Evolutionary conservation across 805 yeast genomes (phyloP), one percentile per base, ranked within the genome.

Genomic region (Nadsonia fulvescens): DNA sequence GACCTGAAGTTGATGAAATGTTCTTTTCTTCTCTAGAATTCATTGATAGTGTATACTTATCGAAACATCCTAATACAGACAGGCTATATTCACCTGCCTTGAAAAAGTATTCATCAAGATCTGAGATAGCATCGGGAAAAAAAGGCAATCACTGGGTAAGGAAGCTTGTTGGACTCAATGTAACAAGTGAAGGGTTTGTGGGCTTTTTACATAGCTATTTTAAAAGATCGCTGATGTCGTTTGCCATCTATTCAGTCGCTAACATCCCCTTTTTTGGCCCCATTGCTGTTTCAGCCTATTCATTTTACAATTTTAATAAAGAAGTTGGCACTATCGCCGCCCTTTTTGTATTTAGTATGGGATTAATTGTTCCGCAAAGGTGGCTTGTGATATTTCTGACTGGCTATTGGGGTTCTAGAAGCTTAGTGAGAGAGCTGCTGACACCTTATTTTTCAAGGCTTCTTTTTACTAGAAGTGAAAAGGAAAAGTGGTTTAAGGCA

Each of bases 361-460:
- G 54, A 1, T 37, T 61, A 8, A 20, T 55, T 7, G 27, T 54
- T 9, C 61, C 70, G 1, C 38, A 46, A 14, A 29, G 40, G 15
- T 43, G 49, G 32, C 40, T 56, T 8, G 40, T 58, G 12, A 31
- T 49, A 6, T 44, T 61, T 16, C 38, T 65, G 19, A 46, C 60
- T 10, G 47, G 59, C 2, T 61, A 54, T 34, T 58, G 61, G 50
- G 70, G 69, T 3, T 47, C 60, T 9, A 39, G 58, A 8, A 49
- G 56, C 21, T 46, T 66, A 29, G 46, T 54, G 25, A 46, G 56
- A 20, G 66, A 62, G 22, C 49, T 68, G 25, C 49, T 68, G 19
- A 38, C 43, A 5, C 72, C 72, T 4, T 68, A 63, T 40, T 62
- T 68, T 40, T 37, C 50, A 6, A 46, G 61, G 8, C 46, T 66